Conservation (phyloP, 1,139 yeast genomes). For the Diutina mesorugosa region DNA sequence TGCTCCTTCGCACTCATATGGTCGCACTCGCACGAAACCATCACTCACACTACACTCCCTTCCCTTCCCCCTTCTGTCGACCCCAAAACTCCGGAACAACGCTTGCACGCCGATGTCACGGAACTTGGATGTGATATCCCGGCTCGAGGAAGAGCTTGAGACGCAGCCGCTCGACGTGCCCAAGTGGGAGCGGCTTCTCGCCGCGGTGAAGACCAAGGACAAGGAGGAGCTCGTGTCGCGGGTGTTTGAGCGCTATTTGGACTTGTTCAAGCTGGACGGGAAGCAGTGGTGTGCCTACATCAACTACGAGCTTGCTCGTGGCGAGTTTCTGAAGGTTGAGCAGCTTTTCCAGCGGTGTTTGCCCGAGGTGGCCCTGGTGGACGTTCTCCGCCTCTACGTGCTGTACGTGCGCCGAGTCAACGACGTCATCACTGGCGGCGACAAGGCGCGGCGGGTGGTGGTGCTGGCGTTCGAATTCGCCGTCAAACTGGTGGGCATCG, state of each 20-base stretch:
- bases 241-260: conserved; percentile 49
- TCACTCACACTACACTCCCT: neutral
- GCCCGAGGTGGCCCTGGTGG: conserved; percentile 44
- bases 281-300: conserved; percentile 66
- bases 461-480: conserved; percentile 82
- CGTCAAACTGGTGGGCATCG: conserved; percentile 64
- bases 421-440: conserved; percentile 74
- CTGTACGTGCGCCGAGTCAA: conserved; percentile 71
- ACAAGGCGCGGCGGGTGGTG: conserved; percentile 64
- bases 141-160: conserved; percentile 46
- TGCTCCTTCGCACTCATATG: neutral
- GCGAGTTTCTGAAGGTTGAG: conserved; percentile 60
- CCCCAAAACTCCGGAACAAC: neutral
- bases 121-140: conserved; percentile 35
- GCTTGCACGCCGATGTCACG: neutral
- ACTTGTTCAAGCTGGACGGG: conserved; percentile 52
- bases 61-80: neutral
- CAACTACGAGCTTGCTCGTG: conserved; percentile 52
- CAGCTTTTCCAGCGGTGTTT: conserved; percentile 50
- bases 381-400: conserved; percentile 64
- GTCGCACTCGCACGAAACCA: neutral
- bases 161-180: conserved; percentile 43
- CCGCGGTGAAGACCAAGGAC: conserved; percentile 42
- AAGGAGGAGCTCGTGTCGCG: conserved; percentile 49
- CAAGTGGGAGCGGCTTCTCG: conserved; percentile 46